These are phyloP conservation scores for Cyberlindnera saturnus DNA, from an alignment of 805 yeast species.

Conservation along the genomic window DNA sequence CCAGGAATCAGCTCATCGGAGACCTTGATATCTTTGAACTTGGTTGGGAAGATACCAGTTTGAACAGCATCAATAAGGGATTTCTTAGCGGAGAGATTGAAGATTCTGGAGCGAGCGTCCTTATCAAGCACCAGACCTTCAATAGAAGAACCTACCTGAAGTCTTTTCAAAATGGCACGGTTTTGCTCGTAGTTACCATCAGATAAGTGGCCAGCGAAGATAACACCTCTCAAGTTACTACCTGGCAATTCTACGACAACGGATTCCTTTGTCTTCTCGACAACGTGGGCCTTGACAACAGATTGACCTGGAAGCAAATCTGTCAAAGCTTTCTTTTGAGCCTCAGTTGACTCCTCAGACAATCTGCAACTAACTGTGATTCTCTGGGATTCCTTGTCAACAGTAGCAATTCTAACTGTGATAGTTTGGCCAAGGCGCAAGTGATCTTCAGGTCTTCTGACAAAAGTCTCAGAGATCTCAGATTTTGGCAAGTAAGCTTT, in stretches of 20 bases:
- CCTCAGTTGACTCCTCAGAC: constrained; percentile 41
- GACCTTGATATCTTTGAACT: constrained; percentile 50
- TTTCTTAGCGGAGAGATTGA: constrained; percentile 58
- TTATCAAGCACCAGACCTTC: constrained; percentile 64
- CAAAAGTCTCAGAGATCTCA: constrained; percentile 88
- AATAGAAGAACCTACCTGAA: constrained; percentile 54
- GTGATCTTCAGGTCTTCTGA: constrained; percentile 69
- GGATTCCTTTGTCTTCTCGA: constrained; percentile 72
- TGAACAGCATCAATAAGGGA: constrained; percentile 63
- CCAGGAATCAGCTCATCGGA: constrained; percentile 55
- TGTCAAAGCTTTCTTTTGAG: constrained; percentile 41
- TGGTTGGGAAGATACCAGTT: constrained; percentile 45
- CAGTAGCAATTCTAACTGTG: constrained; percentile 54
- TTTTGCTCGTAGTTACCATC: constrained; percentile 73
- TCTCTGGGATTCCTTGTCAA: constrained; percentile 46
- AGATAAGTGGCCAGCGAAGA: constrained; percentile 67
- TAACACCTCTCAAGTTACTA: constrained; percentile 57
- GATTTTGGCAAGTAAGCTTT: constrained; percentile 79
- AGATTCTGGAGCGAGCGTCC: constrained; percentile 52
- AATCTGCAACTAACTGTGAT: constrained; percentile 72
- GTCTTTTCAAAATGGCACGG: constrained; percentile 56
- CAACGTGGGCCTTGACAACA: constrained; percentile 51
- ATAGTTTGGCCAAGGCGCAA: constrained; percentile 83
- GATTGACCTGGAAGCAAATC: constrained; percentile 56
- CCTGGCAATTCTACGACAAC: constrained; percentile 52